phyloP scores from a whole-genome alignment of 805 yeast genomes.

The Saturnispora besseyi region DNA sequence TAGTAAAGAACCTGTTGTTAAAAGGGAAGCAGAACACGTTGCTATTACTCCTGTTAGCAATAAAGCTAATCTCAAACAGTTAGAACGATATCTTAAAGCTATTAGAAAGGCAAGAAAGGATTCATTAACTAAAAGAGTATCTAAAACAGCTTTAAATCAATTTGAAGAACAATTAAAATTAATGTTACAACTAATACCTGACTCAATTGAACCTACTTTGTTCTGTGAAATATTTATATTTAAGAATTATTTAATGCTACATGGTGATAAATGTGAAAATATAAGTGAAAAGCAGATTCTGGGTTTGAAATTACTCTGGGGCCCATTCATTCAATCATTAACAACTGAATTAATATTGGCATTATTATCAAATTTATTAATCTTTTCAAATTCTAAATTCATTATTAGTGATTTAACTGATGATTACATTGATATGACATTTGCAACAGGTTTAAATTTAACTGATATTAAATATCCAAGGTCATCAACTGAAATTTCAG shows the following conservation, averaged over 20 bases:
- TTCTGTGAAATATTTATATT: slow-evolving; percentile 24
- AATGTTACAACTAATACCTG: not conserved
- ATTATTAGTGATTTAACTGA: slow-evolving; percentile 4
- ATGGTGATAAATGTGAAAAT: slow-evolving; percentile 13
- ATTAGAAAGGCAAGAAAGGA: slow-evolving; percentile 44
- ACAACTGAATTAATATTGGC: slow-evolving; percentile 13
- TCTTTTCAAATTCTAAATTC: slow-evolving; percentile 8
- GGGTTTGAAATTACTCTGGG: slow-evolving; percentile 26
- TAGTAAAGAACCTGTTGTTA: not conserved
- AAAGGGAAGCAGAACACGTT: not conserved
- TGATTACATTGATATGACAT: not conserved
- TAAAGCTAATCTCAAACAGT: slow-evolving; percentile 4
- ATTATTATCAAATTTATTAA: slow-evolving; percentile 15
- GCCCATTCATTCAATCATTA: slow-evolving; percentile 20
- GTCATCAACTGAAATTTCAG: slow-evolving; percentile 5
- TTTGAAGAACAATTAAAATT: slow-evolving; percentile 17
- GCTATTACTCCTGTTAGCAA: not conserved
- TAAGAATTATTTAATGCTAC: slow-evolving; percentile 27
- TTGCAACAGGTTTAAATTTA: not conserved
- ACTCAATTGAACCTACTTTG: slow-evolving; percentile 6
- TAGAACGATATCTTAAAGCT: slow-evolving; percentile 34
- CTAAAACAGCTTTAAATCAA: slow-evolving; percentile 33
- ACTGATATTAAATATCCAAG: slow-evolving; percentile 3
- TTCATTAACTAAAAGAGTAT: slow-evolving; percentile 29
- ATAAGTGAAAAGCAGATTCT: slow-evolving; percentile 20